phyloP scores from a whole-genome alignment of 345 rosid genomes.

The Litchi chinensis region DNA sequence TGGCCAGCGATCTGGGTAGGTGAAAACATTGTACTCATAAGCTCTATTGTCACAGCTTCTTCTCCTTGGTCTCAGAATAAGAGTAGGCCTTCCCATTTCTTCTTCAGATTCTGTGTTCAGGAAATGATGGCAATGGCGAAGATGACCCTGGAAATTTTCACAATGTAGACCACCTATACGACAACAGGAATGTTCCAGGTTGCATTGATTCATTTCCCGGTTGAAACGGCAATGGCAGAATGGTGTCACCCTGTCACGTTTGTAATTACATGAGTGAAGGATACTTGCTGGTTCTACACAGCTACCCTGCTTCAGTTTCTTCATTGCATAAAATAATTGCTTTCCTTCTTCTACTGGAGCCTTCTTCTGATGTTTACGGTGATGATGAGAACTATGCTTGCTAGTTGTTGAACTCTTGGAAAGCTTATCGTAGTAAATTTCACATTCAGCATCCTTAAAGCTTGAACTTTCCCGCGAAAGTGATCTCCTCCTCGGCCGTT shows the following conservation, averaged over 20 bases:
- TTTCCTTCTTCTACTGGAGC: neutral
- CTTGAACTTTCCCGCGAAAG: constrained; percentile 33
- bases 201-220: constrained; percentile 24
- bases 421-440: constrained; percentile 39
- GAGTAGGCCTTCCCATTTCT: constrained; percentile 16
- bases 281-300: constrained; percentile 4
- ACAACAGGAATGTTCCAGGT: constrained; percentile 35
- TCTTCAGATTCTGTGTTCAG: constrained; percentile 13
- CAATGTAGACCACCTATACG: constrained; percentile 2
- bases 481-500: constrained; percentile 42
- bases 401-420: constrained; percentile 23
- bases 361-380: constrained; percentile 27
- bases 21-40: constrained; percentile 23
- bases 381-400: constrained; percentile 26
- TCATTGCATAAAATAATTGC: constrained; percentile 7
- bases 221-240: constrained; percentile 12
- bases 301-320: constrained; percentile 14
- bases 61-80: constrained; percentile 24
- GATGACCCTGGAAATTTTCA: neutral
- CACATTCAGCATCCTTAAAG: constrained; percentile 33
- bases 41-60: constrained; percentile 30
- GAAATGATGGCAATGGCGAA: constrained; percentile 8
- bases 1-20: constrained; percentile 13
- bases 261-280: constrained; percentile 2
- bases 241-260: neutral